phyloP scores from a whole-genome alignment of 1,139 yeast species.

The Saccharomyces hybrid region DNA sequence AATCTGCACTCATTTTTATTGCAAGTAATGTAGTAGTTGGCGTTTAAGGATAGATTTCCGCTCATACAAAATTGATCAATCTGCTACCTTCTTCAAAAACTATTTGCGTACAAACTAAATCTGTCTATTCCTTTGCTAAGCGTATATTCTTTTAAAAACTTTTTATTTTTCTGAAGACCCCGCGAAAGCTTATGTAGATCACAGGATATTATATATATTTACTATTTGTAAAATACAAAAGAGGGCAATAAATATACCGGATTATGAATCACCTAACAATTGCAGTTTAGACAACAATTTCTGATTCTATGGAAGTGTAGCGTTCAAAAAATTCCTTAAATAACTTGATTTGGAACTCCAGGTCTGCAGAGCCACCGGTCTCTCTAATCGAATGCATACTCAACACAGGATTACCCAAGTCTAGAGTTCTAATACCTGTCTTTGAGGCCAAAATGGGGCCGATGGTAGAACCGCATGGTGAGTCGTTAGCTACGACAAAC shows the following conservation, averaged over 20 bases:
- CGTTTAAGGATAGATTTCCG: not conserved
- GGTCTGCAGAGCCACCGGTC: conserved; percentile 78
- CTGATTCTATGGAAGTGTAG: conserved; percentile 20
- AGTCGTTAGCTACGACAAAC: conserved; percentile 85
- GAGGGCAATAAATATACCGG: not conserved
- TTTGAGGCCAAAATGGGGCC: conserved; percentile 90
- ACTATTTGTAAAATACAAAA: not conserved
- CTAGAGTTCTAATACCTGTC: conserved; percentile 82
- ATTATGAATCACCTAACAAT: not conserved
- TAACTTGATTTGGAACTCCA: conserved; percentile 52
- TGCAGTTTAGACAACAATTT: conserved; percentile 12
- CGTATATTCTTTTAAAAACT: not conserved
- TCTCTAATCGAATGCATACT: conserved; percentile 96
- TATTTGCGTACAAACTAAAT: not conserved
- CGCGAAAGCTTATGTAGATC: not conserved
- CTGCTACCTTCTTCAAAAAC: not conserved
- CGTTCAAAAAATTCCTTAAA: conserved; percentile 56
- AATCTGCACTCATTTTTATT: conserved; percentile 16
- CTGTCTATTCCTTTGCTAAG: not conserved
- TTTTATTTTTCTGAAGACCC: not conserved
- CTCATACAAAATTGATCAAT: not conserved
- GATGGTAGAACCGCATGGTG: conserved; percentile 94
- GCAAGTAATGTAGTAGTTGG: not conserved
- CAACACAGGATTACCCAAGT: conserved; percentile 87
- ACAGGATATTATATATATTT: not conserved